A percentile compares a stretch with the other conserved stretches of the same genome.
phyloP scores from a whole-genome alignment of 2,329 filamentous ascomycete genomes.

The Xylaria digitata region DNA sequence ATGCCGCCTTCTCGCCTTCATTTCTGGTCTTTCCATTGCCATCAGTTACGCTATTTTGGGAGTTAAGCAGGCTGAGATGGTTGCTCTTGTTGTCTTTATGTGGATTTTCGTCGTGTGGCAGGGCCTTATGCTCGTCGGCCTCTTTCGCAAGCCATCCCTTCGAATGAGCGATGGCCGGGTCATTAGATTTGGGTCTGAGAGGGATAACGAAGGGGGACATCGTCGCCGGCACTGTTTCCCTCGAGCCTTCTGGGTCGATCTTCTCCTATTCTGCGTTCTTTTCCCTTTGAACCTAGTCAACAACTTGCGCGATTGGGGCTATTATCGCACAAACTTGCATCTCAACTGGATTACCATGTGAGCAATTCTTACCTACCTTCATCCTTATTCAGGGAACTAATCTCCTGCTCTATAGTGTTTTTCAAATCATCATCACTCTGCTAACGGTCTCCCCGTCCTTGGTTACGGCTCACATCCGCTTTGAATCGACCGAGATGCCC shows the following conservation, averaged over 20 bases:
- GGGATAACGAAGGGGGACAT: not conserved
- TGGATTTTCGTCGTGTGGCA: slow-evolving; percentile 27
- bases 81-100: slow-evolving; percentile 8
- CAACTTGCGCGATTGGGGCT: not conserved
- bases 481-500: slow-evolving; percentile 16
- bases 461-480: slow-evolving; percentile 14
- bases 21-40: slow-evolving; percentile 20
- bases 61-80: not conserved
- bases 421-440: slow-evolving; percentile 19
- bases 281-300: slow-evolving; percentile 13
- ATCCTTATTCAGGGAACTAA: not conserved
- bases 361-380: not conserved
- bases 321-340: not conserved
- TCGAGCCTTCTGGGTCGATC: slow-evolving; percentile 24
- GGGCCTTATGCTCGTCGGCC: slow-evolving; percentile 1
- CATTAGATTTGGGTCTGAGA: slow-evolving; percentile 2
- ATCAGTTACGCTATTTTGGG: slow-evolving; percentile 1
- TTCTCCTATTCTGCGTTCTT: not conserved
- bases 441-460: slow-evolving; percentile 19
- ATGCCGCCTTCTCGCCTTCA: slow-evolving; percentile 18
- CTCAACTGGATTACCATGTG: slow-evolving; percentile 22
- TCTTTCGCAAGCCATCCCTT: not conserved
- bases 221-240: not conserved
- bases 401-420: slow-evolving; percentile 4
- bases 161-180: slow-evolving; percentile 7